Evolutionary conservation across 441 rosid species (phyloP), one percentile per base, ranked within the genome.

Genomic region (Rhodomyrtus psidioides): DNA sequence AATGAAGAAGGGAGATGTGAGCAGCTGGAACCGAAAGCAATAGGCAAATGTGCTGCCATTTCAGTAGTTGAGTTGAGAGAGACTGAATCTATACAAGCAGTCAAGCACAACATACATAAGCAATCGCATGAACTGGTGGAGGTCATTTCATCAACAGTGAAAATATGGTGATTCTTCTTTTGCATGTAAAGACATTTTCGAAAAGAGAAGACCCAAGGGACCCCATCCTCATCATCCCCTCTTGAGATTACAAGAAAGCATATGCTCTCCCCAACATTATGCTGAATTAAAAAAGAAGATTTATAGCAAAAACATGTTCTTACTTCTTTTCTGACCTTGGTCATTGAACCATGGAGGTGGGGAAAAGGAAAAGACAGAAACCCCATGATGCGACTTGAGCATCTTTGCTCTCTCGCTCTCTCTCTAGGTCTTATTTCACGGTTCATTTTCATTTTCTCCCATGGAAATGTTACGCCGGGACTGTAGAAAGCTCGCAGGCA

Each of bases 101-200:
- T n/a, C n/a, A 39, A 39, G 79, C 79, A 10, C 51, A 34, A 34
- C 34, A 34, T 34, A 39, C 79, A 39, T 21, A 23, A 53, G 62
- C 53, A 82, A 79, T 8, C 17, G 24, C 30, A 76, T 76, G 28
- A 53, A 6, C 27, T 23, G 15, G 54, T 27, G 55, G 49, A 39
- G 19, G 44, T n/a, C 28, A 30, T n/a, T 14, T 16, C 30, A 53
- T n/a, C 24, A 8, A 8, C 17, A 54, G 74, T 56, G 26, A 83
- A 82, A 84, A 87, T 81, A 70, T 70, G 83, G 76, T 82, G 89
- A 86, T 46, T 84, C 19, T 81, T 39, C 83, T 85, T 83, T 90
- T 84, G 54, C 91, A 91, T 87, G 81, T 83, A 90, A 92, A 92
- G 92, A 92, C 92, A 75, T 56, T 89, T 87, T 42, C 70, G 57